Percentiles rank a stretch among this genome's conserved stretches.
Conservation (phyloP, 169 alveolate genomes). For the Cryptosporidium ryanae region DNA sequence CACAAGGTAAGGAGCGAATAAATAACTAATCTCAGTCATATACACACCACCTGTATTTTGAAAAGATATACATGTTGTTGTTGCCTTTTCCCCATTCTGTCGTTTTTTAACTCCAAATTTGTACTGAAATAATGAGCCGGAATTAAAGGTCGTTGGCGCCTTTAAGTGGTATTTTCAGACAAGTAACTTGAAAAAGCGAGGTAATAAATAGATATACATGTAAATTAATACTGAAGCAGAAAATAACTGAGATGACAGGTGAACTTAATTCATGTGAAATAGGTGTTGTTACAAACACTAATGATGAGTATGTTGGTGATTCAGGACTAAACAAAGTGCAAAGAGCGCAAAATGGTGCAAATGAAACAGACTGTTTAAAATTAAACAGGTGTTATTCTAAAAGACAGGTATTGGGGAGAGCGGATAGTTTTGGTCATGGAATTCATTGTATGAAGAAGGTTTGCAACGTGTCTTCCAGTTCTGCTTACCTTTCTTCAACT, state of each 20-base stretch:
- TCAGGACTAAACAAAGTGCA: background rate
- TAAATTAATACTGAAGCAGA: background rate
- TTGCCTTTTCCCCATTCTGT: no score
- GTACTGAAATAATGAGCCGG: no score
- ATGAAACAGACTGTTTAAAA: conserved; percentile 7
- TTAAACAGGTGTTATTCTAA: conserved; percentile 9
- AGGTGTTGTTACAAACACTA: background rate
- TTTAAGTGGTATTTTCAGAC: conserved; percentile 56
- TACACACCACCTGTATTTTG: no score
- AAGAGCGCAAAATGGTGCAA: background rate
- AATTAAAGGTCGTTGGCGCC: conserved; percentile 31
- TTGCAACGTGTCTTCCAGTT: no score
- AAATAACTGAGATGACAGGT: conserved; percentile 32
- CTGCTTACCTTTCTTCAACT: no score
- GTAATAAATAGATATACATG: conserved; percentile 13
- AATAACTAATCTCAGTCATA: no score
- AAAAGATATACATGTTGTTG: no score
- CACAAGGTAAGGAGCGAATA: no score
- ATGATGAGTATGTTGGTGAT: conserved; percentile 10
- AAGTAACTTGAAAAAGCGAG: conserved; percentile 1
- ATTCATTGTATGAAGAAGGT: no score
- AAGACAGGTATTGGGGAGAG: conserved; percentile 17
- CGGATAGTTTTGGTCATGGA: no score
- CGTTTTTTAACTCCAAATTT: no score
- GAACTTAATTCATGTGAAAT: conserved; percentile 21